These are phyloP conservation scores for Scutellaria baicalensis DNA, from an alignment of 257 asterid genomes.

Conservation along the genomic window DNA sequence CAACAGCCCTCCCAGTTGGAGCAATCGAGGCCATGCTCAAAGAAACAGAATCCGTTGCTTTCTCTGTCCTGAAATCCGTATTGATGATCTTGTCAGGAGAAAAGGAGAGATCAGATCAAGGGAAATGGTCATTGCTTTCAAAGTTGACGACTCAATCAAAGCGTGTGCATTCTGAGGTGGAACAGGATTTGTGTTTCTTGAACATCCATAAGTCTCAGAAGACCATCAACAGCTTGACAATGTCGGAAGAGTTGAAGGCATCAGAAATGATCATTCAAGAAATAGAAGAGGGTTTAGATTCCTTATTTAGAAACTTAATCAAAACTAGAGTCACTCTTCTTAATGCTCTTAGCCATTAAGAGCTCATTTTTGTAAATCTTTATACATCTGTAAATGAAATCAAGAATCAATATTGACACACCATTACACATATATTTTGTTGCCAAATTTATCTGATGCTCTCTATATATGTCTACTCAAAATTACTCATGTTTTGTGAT, in stretches of 20 bases:
- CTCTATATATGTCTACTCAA: background rate
- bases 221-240: background rate
- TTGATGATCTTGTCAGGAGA: slow-evolving; percentile 20
- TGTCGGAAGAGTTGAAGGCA: slow-evolving; percentile 12
- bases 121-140: slow-evolving; percentile 27
- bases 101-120: slow-evolving; percentile 12
- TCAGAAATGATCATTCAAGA: slow-evolving; percentile 19
- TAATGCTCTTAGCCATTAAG: slow-evolving; percentile 3
- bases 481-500: background rate
- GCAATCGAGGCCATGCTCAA: background rate
- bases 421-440: background rate
- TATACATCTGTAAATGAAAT: background rate
- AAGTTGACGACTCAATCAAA: slow-evolving; percentile 14
- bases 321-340: slow-evolving; percentile 34
- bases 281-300: slow-evolving; percentile 22
- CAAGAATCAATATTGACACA: background rate
- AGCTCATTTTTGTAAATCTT: background rate
- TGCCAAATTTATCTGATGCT: background rate
- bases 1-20: background rate
- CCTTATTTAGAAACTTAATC: slow-evolving; percentile 19
- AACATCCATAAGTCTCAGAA: background rate
- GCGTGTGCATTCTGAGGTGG: background rate
- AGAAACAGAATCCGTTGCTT: slow-evolving; percentile 12
- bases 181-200: background rate
- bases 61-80: background rate